Base-by-base conservation (phyloP, 495 filamentous ascomycete genomes). In the Penicillium goetzii region DNA sequence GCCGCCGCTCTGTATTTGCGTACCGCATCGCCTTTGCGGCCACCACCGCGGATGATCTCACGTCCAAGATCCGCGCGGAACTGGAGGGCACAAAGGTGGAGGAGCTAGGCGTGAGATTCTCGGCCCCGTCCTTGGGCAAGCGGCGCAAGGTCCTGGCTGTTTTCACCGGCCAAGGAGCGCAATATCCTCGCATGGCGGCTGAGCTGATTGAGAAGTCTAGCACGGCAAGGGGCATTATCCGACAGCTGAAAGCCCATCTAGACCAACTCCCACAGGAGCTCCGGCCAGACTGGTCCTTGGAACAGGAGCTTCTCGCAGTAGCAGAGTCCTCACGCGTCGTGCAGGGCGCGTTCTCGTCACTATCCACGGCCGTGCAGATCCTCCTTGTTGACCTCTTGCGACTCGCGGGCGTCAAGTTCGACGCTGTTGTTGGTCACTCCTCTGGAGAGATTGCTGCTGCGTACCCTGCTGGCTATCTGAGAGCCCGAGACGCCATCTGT, bases 391-490 rank as follows among this genome's bases (percentile, higher is more conserved):
- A 70, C 34, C 54, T 70, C 45, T 64, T 72, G 25, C 66, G 26
- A 2, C 38, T 10, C 26, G 43, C 40, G 0, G 65, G 64, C 17
- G 1, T 56, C 59, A 2, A 30, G 30, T 21, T 59, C 56, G n/a
- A n/a, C n/a, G n/a, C n/a, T 8, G 71, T 76, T 0, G 63, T 74
- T 0, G 73, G 76, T 2, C 76, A 77, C 52, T 76, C 73, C 0
- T 68, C 61, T 26, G 74, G 76, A 11, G 75, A 78, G 52, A 77
- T 77, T 28, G 73, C 36, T 11, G 72, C 76, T 6, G 73, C 74
- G 5, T 77, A 71, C 53, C 71, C 74, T 11, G 83, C 74, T 4
- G 67, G 64, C 2, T 36, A 47, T 9, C 2, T 76, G 1, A 51
- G 49, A 0, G 56, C 53, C 54, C 14, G 52, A 2, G 78, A 81